Conservation (phyloP, 2,329 filamentous ascomycete genomes). For the Colletotrichum destructivum region DNA sequence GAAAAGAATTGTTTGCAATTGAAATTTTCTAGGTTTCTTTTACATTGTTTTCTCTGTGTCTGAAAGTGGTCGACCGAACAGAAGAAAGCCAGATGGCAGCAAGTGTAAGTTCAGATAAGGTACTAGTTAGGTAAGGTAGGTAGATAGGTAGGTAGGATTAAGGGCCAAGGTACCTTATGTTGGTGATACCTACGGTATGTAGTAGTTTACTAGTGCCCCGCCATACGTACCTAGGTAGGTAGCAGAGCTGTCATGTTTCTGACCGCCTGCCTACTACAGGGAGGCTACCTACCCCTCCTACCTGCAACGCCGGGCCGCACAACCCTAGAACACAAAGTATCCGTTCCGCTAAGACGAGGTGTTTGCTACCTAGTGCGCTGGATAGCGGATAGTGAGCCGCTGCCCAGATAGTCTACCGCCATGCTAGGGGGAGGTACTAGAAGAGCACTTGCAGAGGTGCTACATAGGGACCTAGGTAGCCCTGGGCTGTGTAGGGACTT, state of each 20-base stretch:
- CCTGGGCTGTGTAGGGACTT: background rate
- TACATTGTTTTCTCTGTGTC: background rate
- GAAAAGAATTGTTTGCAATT: background rate
- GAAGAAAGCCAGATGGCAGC: background rate
- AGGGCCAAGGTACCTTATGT: background rate
- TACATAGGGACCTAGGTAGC: background rate
- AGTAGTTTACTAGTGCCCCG: background rate
- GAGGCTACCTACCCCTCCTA: slow-evolving; percentile 4
- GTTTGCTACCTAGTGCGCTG: no score
- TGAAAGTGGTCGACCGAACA: background rate
- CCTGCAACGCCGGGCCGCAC: slow-evolving; percentile 20
- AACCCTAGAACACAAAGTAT: slow-evolving; percentile 15
- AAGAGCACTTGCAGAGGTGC: background rate
- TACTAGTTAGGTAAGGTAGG: no score
- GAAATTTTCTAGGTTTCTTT: background rate
- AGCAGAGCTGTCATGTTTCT: background rate
- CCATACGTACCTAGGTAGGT: background rate
- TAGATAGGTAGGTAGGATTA: background rate
- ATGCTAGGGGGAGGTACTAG: background rate
- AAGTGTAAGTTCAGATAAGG: background rate
- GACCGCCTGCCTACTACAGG: slow-evolving; percentile 21
- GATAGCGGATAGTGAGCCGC: background rate
- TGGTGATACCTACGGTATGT: no score
- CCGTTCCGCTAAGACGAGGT: background rate
- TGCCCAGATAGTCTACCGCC: no score